These are phyloP conservation scores for Polytrichum commune DNA, from an alignment of 225 moss, liverwort and hornwort genomes.

Conservation along the genomic window DNA sequence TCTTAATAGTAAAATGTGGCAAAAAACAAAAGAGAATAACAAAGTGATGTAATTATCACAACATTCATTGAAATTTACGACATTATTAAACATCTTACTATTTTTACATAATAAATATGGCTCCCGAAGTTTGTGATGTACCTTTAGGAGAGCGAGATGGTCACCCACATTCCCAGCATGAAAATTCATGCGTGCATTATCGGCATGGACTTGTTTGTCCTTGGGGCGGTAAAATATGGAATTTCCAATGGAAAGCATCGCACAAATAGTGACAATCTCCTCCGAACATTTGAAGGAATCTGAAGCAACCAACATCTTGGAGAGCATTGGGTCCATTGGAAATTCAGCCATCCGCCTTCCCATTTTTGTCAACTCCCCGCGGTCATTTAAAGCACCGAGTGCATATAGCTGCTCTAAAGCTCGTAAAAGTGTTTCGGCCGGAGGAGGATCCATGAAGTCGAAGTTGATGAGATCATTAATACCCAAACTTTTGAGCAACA, in stretches of 20 bases:
- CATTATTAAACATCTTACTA: too few species aligned
- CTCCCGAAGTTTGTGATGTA: conserved; percentile 6
- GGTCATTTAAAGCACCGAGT: conserved; percentile 84
- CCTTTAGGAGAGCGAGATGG: conserved; percentile 89
- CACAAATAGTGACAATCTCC: conserved; percentile 82
- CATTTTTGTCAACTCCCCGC: conserved; percentile 85
- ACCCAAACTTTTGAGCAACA: conserved; percentile 88
- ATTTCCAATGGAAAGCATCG: conserved; percentile 91
- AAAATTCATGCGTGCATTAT: conserved; percentile 97
- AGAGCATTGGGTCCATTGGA: conserved; percentile 94
- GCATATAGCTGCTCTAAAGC: conserved; percentile 93
- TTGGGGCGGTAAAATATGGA: conserved; percentile 97
- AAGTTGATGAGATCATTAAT: conserved; percentile 89
- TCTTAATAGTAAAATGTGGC: too few species aligned
- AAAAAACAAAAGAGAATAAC: too few species aligned
- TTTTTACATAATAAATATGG: too few species aligned
- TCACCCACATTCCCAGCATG: conserved; percentile 96
- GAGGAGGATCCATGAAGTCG: conserved; percentile 75
- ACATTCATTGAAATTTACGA: too few species aligned
- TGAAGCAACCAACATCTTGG: conserved; percentile 94
- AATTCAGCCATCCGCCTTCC: conserved; percentile 97
- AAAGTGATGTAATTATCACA: too few species aligned
- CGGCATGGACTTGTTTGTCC: conserved; percentile 98
- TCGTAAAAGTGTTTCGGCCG: conserved; percentile 78
- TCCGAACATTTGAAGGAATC: conserved; percentile 80